These are phyloP conservation scores for Decorospora gaudefroyi DNA, from an alignment of 2,329 filamentous ascomycete genomes.

Conservation along the genomic window DNA sequence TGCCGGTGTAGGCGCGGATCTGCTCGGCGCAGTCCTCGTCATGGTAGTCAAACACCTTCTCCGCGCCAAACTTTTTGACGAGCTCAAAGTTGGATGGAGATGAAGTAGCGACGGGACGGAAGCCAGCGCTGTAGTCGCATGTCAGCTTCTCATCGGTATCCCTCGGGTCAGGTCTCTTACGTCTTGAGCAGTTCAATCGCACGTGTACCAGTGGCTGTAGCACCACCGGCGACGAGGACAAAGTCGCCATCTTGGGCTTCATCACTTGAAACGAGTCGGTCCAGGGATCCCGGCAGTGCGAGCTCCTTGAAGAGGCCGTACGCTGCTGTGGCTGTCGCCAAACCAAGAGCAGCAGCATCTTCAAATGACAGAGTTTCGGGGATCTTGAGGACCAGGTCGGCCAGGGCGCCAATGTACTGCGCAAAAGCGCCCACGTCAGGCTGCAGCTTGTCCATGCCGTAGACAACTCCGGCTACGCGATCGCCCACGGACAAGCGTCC, in stretches of 20 bases:
- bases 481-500: slow-evolving; percentile 19
- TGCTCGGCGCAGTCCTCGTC: slow-evolving; percentile 5
- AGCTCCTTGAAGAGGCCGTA: slow-evolving; percentile 47
- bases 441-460: neutral
- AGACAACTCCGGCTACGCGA: slow-evolving; percentile 39
- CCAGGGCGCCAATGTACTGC: slow-evolving; percentile 43
- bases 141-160: neutral
- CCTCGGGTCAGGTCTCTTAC: neutral
- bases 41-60: slow-evolving; percentile 15
- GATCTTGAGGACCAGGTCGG: slow-evolving; percentile 46
- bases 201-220: slow-evolving; percentile 3
- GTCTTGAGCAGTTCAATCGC: slow-evolving; percentile 23
- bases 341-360: slow-evolving; percentile 42
- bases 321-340: slow-evolving; percentile 45
- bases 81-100: slow-evolving; percentile 17
- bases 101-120: slow-evolving; percentile 8
- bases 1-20: slow-evolving; percentile 5
- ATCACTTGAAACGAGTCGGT: neutral
- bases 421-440: slow-evolving; percentile 24
- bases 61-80: slow-evolving; percentile 10
- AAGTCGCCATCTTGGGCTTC: neutral
- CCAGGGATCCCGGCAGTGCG: slow-evolving; percentile 26
- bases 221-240: slow-evolving; percentile 40
- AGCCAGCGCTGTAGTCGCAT: neutral
- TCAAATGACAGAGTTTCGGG: slow-evolving; percentile 34